Base-by-base conservation (phyloP, 1,284 basidiomycete species). In the Heterobasidion occidentale region DNA sequence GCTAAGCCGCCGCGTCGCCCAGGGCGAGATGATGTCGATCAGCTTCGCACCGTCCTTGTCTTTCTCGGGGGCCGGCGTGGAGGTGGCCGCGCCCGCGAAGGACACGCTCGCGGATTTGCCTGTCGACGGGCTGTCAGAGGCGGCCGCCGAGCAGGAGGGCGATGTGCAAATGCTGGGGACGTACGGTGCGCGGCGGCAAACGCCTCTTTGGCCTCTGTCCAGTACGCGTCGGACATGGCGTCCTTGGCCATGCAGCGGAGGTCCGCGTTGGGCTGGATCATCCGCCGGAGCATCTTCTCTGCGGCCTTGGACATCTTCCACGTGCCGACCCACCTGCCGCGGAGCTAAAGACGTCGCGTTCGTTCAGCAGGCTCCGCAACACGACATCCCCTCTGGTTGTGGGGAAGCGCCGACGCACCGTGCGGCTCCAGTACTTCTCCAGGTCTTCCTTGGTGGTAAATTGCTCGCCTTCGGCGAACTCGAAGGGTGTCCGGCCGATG, bases 401-500 rank as follows among this genome's bases (percentile, higher is more conserved):
- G 2, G 17, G 19, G 6, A 12, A 45, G 17, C 15, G 17, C 9
- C 14, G 14, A 68, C 80, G 17, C 58, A 86, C 85, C 0, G 93
- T 92, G 12, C 92, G 80, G 56, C 79, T 71, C 84, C 91, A 94
- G 68, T 98, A 97, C 55, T 79, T 79, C 66, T 92, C 83, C 19
- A 94, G 72, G 61, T 91, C 88, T 54, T 90, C 86, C 62, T 87
- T 85, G n/a, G 83, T 89, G n/a, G 80, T 74, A 62, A 94, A 88
- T 58, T 85, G 80, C 66, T 95, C 92, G 8, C 85, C 83, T 58
- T 92, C 90, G 34, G 82, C 79, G 60, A 84, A 68, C 68, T 98
- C 94, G 66, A 97, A 98, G 1, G 94, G 94, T 3, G 94, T 97
- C 14, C 94, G 79, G 0, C 94, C 94, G 35, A 88, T 75, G 27